Percentiles rank a stretch among this genome's conserved stretches.
phyloP scores from a whole-genome alignment of 345 rosid genomes.

The Gossypium sturtianum region DNA sequence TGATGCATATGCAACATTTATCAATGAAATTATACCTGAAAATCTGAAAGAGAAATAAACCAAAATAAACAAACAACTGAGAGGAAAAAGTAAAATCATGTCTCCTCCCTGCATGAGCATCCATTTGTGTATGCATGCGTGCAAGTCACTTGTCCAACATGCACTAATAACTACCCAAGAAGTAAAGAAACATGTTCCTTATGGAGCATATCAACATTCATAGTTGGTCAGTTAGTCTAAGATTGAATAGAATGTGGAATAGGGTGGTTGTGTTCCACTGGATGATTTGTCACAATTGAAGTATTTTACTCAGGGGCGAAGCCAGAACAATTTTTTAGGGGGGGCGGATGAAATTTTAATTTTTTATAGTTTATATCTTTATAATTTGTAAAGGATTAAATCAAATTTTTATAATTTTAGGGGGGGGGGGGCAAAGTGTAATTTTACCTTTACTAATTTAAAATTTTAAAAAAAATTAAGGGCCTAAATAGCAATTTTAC shows the following conservation, averaged over 20 bases:
- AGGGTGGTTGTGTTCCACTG: background rate
- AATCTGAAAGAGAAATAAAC: background rate
- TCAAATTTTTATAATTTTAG: too few species aligned
- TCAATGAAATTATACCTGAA: background rate
- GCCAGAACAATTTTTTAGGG: too few species aligned
- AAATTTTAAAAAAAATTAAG: too few species aligned
- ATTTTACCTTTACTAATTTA: too few species aligned
- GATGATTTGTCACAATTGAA: background rate
- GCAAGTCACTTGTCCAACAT: background rate
- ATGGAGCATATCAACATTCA: background rate
- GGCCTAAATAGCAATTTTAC: too few species aligned
- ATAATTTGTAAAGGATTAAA: too few species aligned
- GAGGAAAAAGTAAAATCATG: background rate
- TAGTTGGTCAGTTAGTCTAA: background rate
- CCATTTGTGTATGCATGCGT: background rate
- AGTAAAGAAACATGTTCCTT: background rate
- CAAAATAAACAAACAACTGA: background rate
- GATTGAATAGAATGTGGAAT: background rate
- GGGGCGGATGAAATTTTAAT: too few species aligned
- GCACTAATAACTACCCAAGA: background rate
- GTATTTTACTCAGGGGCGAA: too few species aligned
- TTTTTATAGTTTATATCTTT: too few species aligned
- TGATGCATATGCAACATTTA: background rate
- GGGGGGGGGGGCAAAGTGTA: too few species aligned
- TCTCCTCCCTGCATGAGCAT: background rate